Percentiles rank a stretch among this genome's conserved stretches.
Evolutionary conservation across 1,284 basidiomycete genomes (phyloP).

Genomic region (Taiwanofungus camphoratus): DNA sequence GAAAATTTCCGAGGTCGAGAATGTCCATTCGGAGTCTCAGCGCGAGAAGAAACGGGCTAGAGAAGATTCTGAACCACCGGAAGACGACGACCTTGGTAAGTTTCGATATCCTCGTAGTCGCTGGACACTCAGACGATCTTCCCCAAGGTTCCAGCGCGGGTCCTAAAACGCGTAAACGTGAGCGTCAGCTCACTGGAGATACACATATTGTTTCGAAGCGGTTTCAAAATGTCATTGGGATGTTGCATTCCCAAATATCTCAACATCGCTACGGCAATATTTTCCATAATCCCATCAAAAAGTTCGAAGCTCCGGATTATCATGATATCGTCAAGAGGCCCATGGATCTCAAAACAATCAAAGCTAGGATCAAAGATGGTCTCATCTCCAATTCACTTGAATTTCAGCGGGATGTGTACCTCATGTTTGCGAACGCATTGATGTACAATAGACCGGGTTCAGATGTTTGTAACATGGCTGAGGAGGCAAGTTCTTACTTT

Average conservation of each 20-base stretch:
- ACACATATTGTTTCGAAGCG: conserved; percentile 51
- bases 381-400: conserved; percentile 75
- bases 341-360: conserved; percentile 91
- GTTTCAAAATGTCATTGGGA: conserved; percentile 75
- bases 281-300: conserved; percentile 87
- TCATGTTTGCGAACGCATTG: conserved; percentile 95
- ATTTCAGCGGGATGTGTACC: conserved; percentile 82
- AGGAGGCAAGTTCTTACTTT: conserved; percentile 54
- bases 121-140: too few relatives aligned
- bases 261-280: conserved; percentile 84
- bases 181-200: conserved; percentile 30
- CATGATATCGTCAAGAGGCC: conserved; percentile 86
- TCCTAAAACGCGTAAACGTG: conserved; percentile 17
- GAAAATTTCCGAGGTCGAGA: conserved; percentile 53
- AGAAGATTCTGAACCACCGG: conserved; percentile 62
- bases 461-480: conserved; percentile 84
- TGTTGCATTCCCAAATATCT: conserved; percentile 78
- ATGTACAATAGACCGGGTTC: conserved; percentile 88
- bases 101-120: background rate
- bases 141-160: conserved; percentile 27
- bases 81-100: conserved; percentile 58
- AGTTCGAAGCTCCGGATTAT: conserved; percentile 85
- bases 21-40: conserved; percentile 36
- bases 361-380: conserved; percentile 77
- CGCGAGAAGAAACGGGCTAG: conserved; percentile 60